Conservation (phyloP, 768 basidiomycete species). For the Hebeloma cylindrosporum region DNA sequence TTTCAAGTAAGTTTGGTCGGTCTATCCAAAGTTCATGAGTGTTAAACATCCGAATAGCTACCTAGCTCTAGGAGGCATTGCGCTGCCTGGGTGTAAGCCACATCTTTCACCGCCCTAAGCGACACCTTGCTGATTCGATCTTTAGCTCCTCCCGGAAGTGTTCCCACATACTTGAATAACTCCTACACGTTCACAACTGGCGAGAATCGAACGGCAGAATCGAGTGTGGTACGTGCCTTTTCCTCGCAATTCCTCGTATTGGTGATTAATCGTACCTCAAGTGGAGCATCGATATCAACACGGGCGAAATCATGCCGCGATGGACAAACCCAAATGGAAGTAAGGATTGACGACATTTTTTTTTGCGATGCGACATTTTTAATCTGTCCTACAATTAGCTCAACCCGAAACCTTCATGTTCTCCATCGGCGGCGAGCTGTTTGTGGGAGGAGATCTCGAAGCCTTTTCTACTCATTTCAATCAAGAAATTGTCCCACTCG, state of each 20-base stretch:
- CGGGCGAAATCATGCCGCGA: slow-evolving; percentile 10
- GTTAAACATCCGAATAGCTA: slow-evolving; percentile 8
- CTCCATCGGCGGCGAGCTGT: slow-evolving; percentile 4
- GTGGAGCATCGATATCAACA: slow-evolving; percentile 16
- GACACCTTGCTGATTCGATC: not conserved
- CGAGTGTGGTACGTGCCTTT: slow-evolving; percentile 14
- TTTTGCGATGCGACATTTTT: not conserved
- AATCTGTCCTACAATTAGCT: slow-evolving; percentile 1
- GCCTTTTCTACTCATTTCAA: slow-evolving; percentile 5
- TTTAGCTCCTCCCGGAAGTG: slow-evolving; percentile 7
- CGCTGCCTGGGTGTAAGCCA: slow-evolving; percentile 14
- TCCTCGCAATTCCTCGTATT: not conserved
- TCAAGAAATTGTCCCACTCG: slow-evolving; percentile 4
- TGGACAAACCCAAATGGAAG: slow-evolving; percentile 18
- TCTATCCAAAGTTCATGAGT: not conserved
- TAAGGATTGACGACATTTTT: slow-evolving; percentile 3
- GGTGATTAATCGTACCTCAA: not conserved
- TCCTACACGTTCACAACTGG: slow-evolving; percentile 7
- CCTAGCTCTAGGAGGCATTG: slow-evolving; percentile 11
- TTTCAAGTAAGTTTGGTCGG: slow-evolving; percentile 6
- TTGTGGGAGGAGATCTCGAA: slow-evolving; percentile 13
- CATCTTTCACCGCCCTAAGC: not conserved
- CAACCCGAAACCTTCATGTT: slow-evolving; percentile 9
- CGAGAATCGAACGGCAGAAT: slow-evolving; percentile 7
- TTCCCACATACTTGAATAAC: slow-evolving; percentile 12